These are phyloP conservation scores for Cymbopogon citratus DNA, from an alignment of 176 grass and related monocot genomes.

Conservation along the genomic window DNA sequence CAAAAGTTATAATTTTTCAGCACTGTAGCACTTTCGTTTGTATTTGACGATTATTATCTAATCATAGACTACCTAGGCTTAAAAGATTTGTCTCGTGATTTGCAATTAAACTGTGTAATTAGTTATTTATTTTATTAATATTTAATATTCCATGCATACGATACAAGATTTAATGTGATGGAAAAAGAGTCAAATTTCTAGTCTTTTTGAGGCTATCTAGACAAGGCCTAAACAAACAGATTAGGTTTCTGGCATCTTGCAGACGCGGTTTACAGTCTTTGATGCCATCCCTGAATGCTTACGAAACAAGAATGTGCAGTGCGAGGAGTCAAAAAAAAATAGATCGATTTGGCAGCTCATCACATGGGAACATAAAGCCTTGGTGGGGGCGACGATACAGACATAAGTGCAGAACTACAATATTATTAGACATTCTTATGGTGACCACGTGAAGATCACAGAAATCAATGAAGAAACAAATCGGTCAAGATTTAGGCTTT, in stretches of 20 bases:
- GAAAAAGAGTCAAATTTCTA: too few species aligned
- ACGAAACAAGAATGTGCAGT: not conserved
- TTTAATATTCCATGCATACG: too few species aligned
- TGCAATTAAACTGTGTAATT: too few species aligned
- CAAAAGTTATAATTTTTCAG: too few species aligned
- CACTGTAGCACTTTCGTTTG: too few species aligned
- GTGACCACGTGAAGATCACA: not conserved
- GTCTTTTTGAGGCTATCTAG: too few species aligned
- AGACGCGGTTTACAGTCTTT: not conserved
- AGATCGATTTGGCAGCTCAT: not conserved
- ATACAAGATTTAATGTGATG: too few species aligned
- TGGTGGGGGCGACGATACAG: not conserved
- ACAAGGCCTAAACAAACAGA: not conserved
- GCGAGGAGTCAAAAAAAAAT: not conserved
- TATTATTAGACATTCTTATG: not conserved
- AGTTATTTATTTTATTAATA: too few species aligned
- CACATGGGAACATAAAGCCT: not conserved
- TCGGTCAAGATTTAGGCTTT: not conserved
- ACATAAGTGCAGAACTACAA: not conserved
- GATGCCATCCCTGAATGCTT: not conserved
- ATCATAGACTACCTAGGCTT: too few species aligned
- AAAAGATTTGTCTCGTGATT: too few species aligned
- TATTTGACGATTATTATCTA: too few species aligned
- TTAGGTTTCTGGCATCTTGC: not conserved
- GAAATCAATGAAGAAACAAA: not conserved